Percentiles rank a stretch among this genome's conserved stretches.
These are phyloP conservation scores for Geotrichum reessii DNA, from an alignment of 1,139 yeast species.

Conservation along the genomic window DNA sequence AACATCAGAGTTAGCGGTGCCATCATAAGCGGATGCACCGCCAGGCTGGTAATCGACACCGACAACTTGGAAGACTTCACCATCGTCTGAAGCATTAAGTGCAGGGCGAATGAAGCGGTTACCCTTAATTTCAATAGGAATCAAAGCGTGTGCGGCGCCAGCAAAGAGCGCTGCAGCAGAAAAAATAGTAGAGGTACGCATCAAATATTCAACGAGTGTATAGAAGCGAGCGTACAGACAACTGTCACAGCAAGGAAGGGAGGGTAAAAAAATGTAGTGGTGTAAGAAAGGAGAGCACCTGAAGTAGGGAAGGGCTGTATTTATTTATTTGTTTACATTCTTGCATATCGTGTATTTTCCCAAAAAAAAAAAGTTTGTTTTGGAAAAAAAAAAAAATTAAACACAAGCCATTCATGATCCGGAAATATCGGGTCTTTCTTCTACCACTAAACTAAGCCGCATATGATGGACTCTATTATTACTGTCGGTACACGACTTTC, in stretches of 20 bases:
- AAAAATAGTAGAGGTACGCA: conserved; percentile 10
- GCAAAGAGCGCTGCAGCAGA: conserved; percentile 16
- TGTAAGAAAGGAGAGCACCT: not conserved
- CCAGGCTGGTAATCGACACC: conserved; percentile 74
- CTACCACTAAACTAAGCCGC: too few relatives aligned
- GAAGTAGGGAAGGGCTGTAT: not conserved
- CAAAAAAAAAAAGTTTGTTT: not conserved
- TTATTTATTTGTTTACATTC: not conserved
- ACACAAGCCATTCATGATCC: not conserved
- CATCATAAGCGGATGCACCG: conserved; percentile 55
- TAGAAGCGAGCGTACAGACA: not conserved
- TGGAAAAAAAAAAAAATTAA: not conserved
- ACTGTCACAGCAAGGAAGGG: not conserved
- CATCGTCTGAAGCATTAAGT: conserved; percentile 38
- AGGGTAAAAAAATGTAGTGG: not conserved
- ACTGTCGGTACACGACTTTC: conserved; percentile 44
- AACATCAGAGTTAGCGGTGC: conserved; percentile 53
- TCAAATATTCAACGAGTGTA: not conserved
- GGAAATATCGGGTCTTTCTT: not conserved
- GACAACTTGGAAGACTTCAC: conserved; percentile 47
- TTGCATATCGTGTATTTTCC: too few relatives aligned
- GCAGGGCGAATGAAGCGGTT: conserved; percentile 46
- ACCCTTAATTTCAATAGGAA: conserved; percentile 45
- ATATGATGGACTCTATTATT: not conserved
- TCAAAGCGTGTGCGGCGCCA: conserved; percentile 33